Evolutionary conservation across 768 basidiomycete genomes (phyloP).

Genomic region (Lactifluus echinatus): DNA sequence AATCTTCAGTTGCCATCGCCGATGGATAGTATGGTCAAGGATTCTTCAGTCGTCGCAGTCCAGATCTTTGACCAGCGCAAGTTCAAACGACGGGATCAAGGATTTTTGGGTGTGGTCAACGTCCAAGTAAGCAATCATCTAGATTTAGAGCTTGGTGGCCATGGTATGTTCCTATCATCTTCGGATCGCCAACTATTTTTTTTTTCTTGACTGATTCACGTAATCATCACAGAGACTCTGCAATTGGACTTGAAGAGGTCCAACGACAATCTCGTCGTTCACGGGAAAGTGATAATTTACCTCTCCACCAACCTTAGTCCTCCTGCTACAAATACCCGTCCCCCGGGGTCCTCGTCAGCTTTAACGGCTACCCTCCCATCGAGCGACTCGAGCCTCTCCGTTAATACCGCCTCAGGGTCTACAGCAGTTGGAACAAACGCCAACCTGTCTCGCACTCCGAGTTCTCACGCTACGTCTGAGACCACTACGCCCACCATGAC

Average conservation of each 20-base stretch:
- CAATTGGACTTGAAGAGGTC: constrained; percentile 96
- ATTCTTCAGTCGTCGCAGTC: constrained; percentile 94
- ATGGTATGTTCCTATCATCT: constrained; percentile 52
- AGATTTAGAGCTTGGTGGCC: constrained; percentile 86
- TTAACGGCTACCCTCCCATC: constrained; percentile 49
- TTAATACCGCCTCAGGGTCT: constrained; percentile 37
- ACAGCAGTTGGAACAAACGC: constrained; percentile 26
- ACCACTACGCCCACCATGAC: constrained; percentile 20
- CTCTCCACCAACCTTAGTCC: constrained; percentile 84
- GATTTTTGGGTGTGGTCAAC: constrained; percentile 97
- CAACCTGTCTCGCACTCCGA: constrained; percentile 53
- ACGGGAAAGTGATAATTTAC: constrained; percentile 95
- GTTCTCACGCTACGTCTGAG: constrained; percentile 56
- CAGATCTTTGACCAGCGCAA: constrained; percentile 99
- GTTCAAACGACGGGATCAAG: constrained; percentile 97
- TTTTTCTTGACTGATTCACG: not conserved
- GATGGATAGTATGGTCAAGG: constrained; percentile 73
- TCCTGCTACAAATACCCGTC: constrained; percentile 78
- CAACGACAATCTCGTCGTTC: constrained; percentile 96
- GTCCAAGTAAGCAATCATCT: constrained; percentile 83
- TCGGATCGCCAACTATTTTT: not conserved
- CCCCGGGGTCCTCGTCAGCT: constrained; percentile 51
- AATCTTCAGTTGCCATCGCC: not conserved
- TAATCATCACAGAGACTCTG: constrained; percentile 60
- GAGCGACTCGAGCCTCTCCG: constrained; percentile 49